Evolutionary conservation across 129 eudicot species (phyloP), one percentile per base, ranked within the genome.

Genomic region (Heracleum sosnowskyi): DNA sequence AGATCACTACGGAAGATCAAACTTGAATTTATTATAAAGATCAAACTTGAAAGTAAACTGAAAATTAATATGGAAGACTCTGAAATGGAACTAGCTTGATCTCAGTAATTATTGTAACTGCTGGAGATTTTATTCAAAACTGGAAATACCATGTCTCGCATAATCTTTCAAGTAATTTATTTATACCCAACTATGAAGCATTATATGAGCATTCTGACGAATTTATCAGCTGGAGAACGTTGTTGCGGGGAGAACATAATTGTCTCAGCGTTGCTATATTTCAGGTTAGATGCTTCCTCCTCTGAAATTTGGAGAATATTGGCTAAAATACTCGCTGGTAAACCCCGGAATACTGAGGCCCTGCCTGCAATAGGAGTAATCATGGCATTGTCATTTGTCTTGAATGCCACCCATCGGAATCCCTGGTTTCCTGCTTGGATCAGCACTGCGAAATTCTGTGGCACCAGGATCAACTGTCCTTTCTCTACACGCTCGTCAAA

Each of bases 381-480:
- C 90, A 93, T 79, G 7, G 97, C 91, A 78, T 93, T 91, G 80
- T 88, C 98, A 37, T 85, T 86, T 33, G 98, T 93, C 84, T 86
- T 91, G 86, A 93, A 91, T 12, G 87, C 74, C 31, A 93, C 83
- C 91, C 92, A 93, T 77, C 82, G 80, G 86, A 88, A 87, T 18
- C 97, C 98, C 57, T 86, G 66, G 41, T 86, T 83, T 29, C 84
- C 79, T 0, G 97, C 97, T 74, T 86, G 88, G 81, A 86, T 89
- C 82, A 82, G 85, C 63, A 88, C 89, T 20, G 86, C 98, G 26
- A 81, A 93, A 76, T 89, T 89, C 69, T 89, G 96, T 3, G 98
- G 98, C 31, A 89, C 85, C 78, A 89, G 86, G 79, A 93, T 85
- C 1, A 88, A 29, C 73, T 93, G 96, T 4, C 96, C 92, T 55